These are phyloP conservation scores for Miamiensis avidus DNA, from an alignment of 169 alveolate species.

Conservation along the genomic window DNA sequence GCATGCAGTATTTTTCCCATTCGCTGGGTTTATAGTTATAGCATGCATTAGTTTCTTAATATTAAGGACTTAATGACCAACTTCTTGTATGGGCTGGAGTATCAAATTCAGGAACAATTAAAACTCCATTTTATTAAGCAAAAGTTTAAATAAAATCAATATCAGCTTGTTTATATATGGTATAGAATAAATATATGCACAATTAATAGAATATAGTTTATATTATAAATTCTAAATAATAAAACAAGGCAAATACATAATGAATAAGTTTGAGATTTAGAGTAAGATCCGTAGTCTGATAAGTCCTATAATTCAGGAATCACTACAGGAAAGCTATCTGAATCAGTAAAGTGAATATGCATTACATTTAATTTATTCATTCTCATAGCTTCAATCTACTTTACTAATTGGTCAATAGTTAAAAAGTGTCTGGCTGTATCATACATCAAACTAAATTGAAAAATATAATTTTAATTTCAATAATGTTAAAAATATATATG, in stretches of 20 bases:
- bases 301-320: slow-evolving; percentile 27
- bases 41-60: slow-evolving; percentile 4
- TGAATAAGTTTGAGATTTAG: slow-evolving; percentile 33
- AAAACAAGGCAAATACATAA: no score
- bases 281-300: slow-evolving; percentile 45
- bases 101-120: slow-evolving; percentile 55
- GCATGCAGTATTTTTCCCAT: slow-evolving; percentile 18
- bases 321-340: slow-evolving; percentile 50
- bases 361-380: slow-evolving; percentile 36
- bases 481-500: neutral
- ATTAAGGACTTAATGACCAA: slow-evolving; percentile 20
- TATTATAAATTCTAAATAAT: no score
- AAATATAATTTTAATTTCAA: no score
- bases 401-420: slow-evolving; percentile 14
- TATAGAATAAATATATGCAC: no score
- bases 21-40: slow-evolving; percentile 3
- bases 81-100: slow-evolving; percentile 57
- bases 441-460: slow-evolving; percentile 30
- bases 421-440: slow-evolving; percentile 53
- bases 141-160: slow-evolving; percentile 19
- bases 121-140: slow-evolving; percentile 37
- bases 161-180: neutral
- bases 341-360: slow-evolving; percentile 55
- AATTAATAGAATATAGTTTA: neutral
- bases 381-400: slow-evolving; percentile 22